phyloP scores from a whole-genome alignment of 352 stramenopile genomes.

The Phytophthora gonapodyides region DNA sequence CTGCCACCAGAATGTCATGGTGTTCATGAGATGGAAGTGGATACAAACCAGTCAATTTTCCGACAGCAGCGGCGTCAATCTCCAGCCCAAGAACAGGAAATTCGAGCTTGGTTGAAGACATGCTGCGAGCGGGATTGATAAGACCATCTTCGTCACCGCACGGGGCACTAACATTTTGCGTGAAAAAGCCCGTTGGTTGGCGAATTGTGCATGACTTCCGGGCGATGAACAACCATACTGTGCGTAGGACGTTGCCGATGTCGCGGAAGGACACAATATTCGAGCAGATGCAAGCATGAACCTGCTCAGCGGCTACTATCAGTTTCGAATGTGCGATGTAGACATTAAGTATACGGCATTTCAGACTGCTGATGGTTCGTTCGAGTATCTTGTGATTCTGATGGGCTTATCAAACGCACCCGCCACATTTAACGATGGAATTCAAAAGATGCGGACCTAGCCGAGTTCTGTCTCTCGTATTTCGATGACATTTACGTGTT shows the following conservation, averaged over 20 bases:
- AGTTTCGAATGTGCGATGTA: conserved; percentile 28
- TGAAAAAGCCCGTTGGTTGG: conserved; percentile 34
- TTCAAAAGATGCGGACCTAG: conserved; percentile 13
- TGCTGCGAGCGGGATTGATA: conserved; percentile 12
- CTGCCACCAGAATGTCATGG: too few relatives aligned
- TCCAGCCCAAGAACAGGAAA: conserved; percentile 15
- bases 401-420: conserved; percentile 30
- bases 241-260: conserved; percentile 15
- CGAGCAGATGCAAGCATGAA: conserved; percentile 28
- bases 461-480: conserved; percentile 16
- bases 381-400: conserved; percentile 23
- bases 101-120: conserved; percentile 11
- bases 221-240: conserved; percentile 17
- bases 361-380: conserved; percentile 26
- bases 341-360: too few relatives aligned
- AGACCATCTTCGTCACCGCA: conserved; percentile 19
- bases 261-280: conserved; percentile 31
- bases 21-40: too few relatives aligned
- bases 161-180: too few relatives aligned
- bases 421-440: conserved; percentile 26
- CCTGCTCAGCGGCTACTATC: conserved; percentile 29
- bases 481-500: conserved; percentile 29
- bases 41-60: too few relatives aligned
- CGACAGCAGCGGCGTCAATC: too few relatives aligned
- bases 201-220: conserved; percentile 33